Evolutionary conservation across 768 basidiomycete genomes (phyloP).

Genomic region (Kondoa subrosea): DNA sequence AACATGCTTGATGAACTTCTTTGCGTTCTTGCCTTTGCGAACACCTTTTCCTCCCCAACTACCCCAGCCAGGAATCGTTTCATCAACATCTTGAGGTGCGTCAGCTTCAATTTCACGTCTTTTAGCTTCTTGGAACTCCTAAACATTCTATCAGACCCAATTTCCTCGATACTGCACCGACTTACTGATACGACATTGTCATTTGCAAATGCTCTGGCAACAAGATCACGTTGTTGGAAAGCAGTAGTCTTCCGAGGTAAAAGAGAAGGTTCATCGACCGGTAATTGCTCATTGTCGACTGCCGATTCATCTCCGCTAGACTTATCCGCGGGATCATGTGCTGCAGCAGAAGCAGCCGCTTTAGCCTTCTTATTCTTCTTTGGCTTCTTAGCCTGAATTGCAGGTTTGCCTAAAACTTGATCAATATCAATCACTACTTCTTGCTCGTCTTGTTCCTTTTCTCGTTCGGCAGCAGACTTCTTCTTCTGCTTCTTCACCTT

Average conservation of each 20-base stretch:
- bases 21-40: slow-evolving; percentile 37
- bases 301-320: slow-evolving; percentile 43
- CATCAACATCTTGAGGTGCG: slow-evolving; percentile 73
- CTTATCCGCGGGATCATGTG: slow-evolving; percentile 15
- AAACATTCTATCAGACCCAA: no score
- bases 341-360: slow-evolving; percentile 18
- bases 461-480: slow-evolving; percentile 45
- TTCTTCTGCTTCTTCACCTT: slow-evolving; percentile 26
- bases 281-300: slow-evolving; percentile 36
- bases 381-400: slow-evolving; percentile 24
- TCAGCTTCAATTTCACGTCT: slow-evolving; percentile 64
- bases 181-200: slow-evolving; percentile 83
- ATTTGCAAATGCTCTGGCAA: slow-evolving; percentile 87
- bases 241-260: slow-evolving; percentile 39
- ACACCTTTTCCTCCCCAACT: slow-evolving; percentile 75
- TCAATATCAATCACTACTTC: slow-evolving; percentile 56
- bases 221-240: slow-evolving; percentile 79
- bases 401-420: slow-evolving; percentile 30
- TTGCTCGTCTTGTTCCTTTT: slow-evolving; percentile 54
- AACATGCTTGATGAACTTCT: slow-evolving; percentile 53
- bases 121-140: slow-evolving; percentile 80
- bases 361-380: slow-evolving; percentile 25
- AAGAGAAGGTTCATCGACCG: slow-evolving; percentile 2
- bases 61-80: slow-evolving; percentile 89
- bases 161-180: no score